phyloP scores from a whole-genome alignment of 805 yeast species.

The Candida takata region DNA sequence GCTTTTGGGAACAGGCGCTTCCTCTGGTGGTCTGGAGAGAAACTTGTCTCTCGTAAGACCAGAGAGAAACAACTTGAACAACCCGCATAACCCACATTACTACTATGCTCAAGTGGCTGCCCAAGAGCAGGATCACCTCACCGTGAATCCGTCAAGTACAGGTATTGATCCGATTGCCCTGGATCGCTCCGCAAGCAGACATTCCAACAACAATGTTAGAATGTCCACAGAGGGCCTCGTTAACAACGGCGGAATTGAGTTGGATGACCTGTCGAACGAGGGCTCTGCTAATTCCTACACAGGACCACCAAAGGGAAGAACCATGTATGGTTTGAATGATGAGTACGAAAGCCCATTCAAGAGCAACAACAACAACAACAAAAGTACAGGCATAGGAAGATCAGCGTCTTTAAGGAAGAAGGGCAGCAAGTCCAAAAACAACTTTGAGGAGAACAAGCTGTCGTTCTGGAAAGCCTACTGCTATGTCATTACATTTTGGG shows the following conservation, averaged over 20 bases:
- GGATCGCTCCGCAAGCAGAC: conserved; percentile 10
- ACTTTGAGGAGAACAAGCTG: conserved; percentile 14
- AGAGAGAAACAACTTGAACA: conserved; percentile 63
- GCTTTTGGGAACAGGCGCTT: conserved; percentile 20
- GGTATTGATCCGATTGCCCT: conserved; percentile 54
- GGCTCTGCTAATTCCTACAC: conserved; percentile 1
- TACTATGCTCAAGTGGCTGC: conserved; percentile 72
- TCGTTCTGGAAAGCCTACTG: conserved; percentile 80
- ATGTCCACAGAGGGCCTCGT: conserved; percentile 6
- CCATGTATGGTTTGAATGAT: conserved; percentile 55
- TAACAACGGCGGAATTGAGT: conserved; percentile 13
- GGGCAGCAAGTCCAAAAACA: conserved; percentile 1
- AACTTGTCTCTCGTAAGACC: conserved; percentile 77
- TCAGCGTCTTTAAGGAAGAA: conserved; percentile 2
- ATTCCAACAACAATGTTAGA: conserved; percentile 9
- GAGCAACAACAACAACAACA: not conserved
- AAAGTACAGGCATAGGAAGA: conserved; percentile 1
- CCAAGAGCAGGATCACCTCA: conserved; percentile 54
- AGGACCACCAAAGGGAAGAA: conserved; percentile 33
- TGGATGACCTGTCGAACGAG: conserved; percentile 15
- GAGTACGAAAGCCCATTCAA: conserved; percentile 31
- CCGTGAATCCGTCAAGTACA: conserved; percentile 61
- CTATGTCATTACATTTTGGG: conserved; percentile 81
- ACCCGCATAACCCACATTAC: conserved; percentile 66
- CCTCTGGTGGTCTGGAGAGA: conserved; percentile 23